Evolutionary conservation across 2,329 filamentous ascomycete genomes (phyloP).

Genomic region (Apiospora pterosperma): DNA sequence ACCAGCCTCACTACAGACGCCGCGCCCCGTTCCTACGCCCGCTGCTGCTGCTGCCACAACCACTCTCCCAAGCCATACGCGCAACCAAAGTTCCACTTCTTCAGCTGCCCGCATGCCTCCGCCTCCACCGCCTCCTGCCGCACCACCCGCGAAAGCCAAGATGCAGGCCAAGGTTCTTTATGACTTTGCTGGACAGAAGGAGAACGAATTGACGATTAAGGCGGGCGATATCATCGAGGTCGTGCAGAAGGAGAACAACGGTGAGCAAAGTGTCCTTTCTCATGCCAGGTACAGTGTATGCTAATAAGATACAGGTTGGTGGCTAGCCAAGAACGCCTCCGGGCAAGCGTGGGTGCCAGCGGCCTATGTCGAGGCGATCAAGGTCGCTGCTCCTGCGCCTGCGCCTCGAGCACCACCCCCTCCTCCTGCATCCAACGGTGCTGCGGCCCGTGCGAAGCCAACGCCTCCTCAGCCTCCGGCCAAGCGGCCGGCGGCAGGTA

Average conservation of each 20-base stretch:
- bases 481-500: constrained; percentile 71
- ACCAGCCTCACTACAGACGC: constrained; percentile 22
- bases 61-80: constrained; percentile 47
- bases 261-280: constrained; percentile 49
- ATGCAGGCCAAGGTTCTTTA: constrained; percentile 87
- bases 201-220: constrained; percentile 78
- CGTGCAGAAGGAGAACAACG: constrained; percentile 92
- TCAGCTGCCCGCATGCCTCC: constrained; percentile 54
- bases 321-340: constrained; percentile 73
- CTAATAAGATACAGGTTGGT: constrained; percentile 72
- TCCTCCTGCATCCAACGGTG: constrained; percentile 49
- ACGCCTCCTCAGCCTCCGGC: constrained; percentile 74
- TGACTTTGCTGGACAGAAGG: constrained; percentile 80
- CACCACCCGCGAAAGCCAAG: constrained; percentile 62
- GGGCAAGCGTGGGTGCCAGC: constrained; percentile 93
- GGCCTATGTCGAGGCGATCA: constrained; percentile 85
- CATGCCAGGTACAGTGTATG: neutral
- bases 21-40: constrained; percentile 23
- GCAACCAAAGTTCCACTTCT: constrained; percentile 51
- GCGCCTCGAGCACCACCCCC: constrained; percentile 64
- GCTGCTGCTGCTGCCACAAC: constrained; percentile 23
- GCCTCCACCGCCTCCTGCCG: constrained; percentile 63
- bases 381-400: constrained; percentile 57
- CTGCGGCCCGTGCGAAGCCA: constrained; percentile 57
- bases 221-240: constrained; percentile 83